A percentile compares a stretch with the other conserved stretches of the same genome.
Evolutionary conservation across 1,284 basidiomycete genomes (phyloP).

Genomic region (Taiwanofungus camphoratus): DNA sequence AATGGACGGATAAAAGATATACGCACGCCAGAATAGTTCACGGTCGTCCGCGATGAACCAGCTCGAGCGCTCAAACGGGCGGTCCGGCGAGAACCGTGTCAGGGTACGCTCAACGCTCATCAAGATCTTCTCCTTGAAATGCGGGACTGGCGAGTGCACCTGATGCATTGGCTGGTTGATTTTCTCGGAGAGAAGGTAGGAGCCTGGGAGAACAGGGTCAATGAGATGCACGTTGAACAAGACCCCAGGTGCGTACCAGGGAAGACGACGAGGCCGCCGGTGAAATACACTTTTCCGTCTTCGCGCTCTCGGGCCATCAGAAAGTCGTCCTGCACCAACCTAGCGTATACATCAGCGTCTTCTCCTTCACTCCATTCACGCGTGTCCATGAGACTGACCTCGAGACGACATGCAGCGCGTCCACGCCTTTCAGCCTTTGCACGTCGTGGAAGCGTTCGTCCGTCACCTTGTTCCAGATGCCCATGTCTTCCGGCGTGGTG

Average conservation of each 20-base stretch:
- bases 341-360: conserved; percentile 7
- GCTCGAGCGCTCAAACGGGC: conserved; percentile 36
- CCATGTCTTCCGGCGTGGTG: conserved; percentile 14
- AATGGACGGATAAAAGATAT: neutral
- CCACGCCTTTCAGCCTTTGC: conserved; percentile 21
- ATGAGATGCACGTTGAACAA: neutral
- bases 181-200: conserved; percentile 33
- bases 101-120: conserved; percentile 36
- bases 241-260: conserved; percentile 23
- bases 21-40: conserved; percentile 30
- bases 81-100: conserved; percentile 31
- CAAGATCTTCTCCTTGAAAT: conserved; percentile 38
- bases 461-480: conserved; percentile 33
- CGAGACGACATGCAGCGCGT: conserved; percentile 28
- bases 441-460: conserved; percentile 23
- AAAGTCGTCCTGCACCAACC: conserved; percentile 37
- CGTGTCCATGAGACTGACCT: conserved; percentile 8
- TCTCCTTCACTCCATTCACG: neutral
- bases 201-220: conserved; percentile 20
- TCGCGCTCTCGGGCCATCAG: conserved; percentile 33
- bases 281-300: conserved; percentile 34
- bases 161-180: conserved; percentile 30
- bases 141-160: conserved; percentile 32
- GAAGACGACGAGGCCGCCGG: conserved; percentile 34
- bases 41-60: conserved; percentile 39